Conservation (phyloP, 805 yeast species). For the Yarrowia osloensis region DNA sequence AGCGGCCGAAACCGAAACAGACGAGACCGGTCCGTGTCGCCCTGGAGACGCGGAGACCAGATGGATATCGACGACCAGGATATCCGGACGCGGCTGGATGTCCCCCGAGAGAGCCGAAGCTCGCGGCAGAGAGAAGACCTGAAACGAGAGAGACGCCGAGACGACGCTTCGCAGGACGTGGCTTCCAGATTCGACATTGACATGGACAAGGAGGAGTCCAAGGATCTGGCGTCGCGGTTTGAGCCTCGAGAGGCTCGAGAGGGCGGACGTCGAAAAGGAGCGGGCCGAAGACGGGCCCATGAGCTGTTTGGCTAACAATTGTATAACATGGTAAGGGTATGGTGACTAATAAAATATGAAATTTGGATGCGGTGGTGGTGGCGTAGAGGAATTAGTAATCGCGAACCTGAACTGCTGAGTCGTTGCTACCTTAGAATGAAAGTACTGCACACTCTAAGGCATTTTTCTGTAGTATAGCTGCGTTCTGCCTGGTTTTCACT, state of each 20-base stretch:
- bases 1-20: background rate
- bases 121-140: background rate
- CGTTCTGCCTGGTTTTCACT: too few species aligned
- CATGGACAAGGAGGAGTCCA: background rate
- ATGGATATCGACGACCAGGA: conserved; percentile 10
- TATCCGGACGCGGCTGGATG: background rate
- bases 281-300: conserved; percentile 2
- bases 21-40: conserved; percentile 31
- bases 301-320: conserved; percentile 27
- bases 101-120: background rate
- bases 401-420: too few species aligned
- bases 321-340: conserved; percentile 2
- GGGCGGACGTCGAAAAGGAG: background rate
- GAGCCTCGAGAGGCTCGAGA: background rate
- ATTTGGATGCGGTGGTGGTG: too few species aligned
- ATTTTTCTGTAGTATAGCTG: too few species aligned
- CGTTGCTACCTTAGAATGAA: too few species aligned
- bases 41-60: background rate
- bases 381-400: too few species aligned
- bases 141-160: conserved; percentile 16
- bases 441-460: too few species aligned
- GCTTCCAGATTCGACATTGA: background rate
- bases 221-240: background rate
- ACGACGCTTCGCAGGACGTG: background rate
- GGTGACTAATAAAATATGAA: conserved; percentile 3